Conservation (phyloP, 495 filamentous ascomycete genomes). For the Xylaria acuta region DNA sequence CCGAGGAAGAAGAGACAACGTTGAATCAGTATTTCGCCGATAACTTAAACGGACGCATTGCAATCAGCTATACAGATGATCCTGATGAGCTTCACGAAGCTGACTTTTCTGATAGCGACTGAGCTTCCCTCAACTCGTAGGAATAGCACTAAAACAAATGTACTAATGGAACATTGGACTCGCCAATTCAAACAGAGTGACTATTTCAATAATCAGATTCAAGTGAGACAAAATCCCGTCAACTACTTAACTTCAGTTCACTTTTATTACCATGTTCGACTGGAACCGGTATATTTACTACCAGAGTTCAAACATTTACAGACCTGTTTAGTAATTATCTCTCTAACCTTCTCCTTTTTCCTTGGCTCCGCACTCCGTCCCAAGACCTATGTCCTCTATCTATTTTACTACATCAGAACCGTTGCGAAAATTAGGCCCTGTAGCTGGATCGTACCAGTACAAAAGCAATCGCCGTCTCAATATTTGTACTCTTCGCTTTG, state of each 20-base stretch:
- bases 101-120: conserved; percentile 41
- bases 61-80: conserved; percentile 37
- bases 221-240: background rate
- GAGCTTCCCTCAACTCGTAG: background rate
- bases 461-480: too few species aligned
- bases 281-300: background rate
- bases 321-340: too few species aligned
- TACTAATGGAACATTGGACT: background rate
- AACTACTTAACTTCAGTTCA: background rate
- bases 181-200: background rate
- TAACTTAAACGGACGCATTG: conserved; percentile 36
- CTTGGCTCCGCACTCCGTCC: background rate
- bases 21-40: conserved; percentile 31
- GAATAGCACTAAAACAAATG: background rate
- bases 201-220: too few species aligned
- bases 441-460: too few species aligned
- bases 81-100: conserved; percentile 44
- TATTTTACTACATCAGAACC: background rate
- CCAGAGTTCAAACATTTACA: background rate
- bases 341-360: background rate
- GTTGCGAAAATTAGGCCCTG: too few species aligned
- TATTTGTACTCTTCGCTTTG: too few species aligned
- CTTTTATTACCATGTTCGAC: background rate
- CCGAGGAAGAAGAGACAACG: conserved; percentile 26
- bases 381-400: background rate